Conservation (phyloP, 1,284 basidiomycete species). For the Irpex lacteus region DNA sequence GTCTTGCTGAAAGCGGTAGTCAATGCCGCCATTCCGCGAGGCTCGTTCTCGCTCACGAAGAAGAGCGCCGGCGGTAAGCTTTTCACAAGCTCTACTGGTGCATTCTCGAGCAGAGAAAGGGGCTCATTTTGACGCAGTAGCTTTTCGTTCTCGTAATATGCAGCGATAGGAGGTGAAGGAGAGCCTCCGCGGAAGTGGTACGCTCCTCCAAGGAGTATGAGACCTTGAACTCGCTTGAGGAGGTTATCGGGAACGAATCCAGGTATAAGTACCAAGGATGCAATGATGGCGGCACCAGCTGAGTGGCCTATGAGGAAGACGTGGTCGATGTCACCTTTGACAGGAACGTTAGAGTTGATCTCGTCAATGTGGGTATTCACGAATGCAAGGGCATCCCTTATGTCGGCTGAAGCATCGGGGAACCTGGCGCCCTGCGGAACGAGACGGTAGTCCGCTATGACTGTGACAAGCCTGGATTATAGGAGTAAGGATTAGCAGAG, state of each 20-base stretch:
- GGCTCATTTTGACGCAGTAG: conserved; percentile 40
- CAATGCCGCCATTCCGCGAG: conserved; percentile 36
- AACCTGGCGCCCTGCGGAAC: conserved; percentile 46
- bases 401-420: conserved; percentile 50
- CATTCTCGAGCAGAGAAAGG: conserved; percentile 33
- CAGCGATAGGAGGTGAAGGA: conserved; percentile 25
- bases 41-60: conserved; percentile 51
- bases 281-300: conserved; percentile 49
- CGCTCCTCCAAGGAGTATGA: conserved; percentile 43
- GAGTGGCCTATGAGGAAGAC: conserved; percentile 57
- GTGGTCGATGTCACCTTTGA: conserved; percentile 28
- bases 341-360: conserved; percentile 19
- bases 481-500: background rate
- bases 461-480: conserved; percentile 40
- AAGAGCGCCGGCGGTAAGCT: conserved; percentile 44
- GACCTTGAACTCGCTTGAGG: conserved; percentile 39
- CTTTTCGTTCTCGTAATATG: conserved; percentile 47
- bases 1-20: conserved; percentile 35
- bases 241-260: conserved; percentile 35
- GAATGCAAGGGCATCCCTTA: conserved; percentile 59
- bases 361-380: conserved; percentile 33
- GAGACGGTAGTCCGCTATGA: conserved; percentile 65
- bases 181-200: conserved; percentile 34
- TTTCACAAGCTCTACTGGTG: conserved; percentile 31
- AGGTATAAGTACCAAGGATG: conserved; percentile 43